Evolutionary conservation across 352 stramenopile genomes (phyloP).

Genomic region (Nothophytophthora sp.): DNA sequence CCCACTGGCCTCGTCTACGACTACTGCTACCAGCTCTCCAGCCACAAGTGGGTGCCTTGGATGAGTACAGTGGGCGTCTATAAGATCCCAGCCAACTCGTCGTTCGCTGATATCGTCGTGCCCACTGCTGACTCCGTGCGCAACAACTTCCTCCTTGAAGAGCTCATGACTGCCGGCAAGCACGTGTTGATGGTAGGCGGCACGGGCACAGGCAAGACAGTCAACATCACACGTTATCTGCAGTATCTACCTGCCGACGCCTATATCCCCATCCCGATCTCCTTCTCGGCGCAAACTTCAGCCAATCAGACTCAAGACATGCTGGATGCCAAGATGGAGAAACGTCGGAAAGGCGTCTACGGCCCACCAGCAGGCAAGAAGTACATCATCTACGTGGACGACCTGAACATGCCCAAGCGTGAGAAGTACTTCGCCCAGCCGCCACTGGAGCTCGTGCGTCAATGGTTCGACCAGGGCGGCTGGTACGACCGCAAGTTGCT

Average conservation of each 20-base stretch:
- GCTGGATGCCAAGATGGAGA: conserved; percentile 93
- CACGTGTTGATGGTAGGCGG: conserved; percentile 95
- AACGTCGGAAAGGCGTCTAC: conserved; percentile 92
- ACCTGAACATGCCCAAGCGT: conserved; percentile 96
- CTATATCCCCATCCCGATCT: conserved; percentile 91
- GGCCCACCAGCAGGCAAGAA: conserved; percentile 91
- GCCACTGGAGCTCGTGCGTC: conserved; percentile 93
- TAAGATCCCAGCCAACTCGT: conserved; percentile 69
- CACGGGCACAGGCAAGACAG: conserved; percentile 95
- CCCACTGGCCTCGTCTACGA: conserved; percentile 84
- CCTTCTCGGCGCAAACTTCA: conserved; percentile 92
- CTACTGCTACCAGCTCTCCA: conserved; percentile 89
- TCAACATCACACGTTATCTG: conserved; percentile 93
- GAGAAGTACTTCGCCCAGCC: conserved; percentile 95
- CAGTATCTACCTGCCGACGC: conserved; percentile 80
- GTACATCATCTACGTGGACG: conserved; percentile 95
- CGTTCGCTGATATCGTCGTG: conserved; percentile 93
- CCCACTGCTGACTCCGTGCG: conserved; percentile 93
- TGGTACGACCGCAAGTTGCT: conserved; percentile 96
- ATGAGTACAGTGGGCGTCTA: conserved; percentile 92
- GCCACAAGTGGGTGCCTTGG: conserved; percentile 92
- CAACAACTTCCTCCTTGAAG: conserved; percentile 92
- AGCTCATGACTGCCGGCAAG: conserved; percentile 81
- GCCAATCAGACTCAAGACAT: conserved; percentile 93
- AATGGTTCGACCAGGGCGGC: conserved; percentile 94